Base-by-base conservation (phyloP, 140 eudicot genomes). In the Anethum foeniculum region DNA sequence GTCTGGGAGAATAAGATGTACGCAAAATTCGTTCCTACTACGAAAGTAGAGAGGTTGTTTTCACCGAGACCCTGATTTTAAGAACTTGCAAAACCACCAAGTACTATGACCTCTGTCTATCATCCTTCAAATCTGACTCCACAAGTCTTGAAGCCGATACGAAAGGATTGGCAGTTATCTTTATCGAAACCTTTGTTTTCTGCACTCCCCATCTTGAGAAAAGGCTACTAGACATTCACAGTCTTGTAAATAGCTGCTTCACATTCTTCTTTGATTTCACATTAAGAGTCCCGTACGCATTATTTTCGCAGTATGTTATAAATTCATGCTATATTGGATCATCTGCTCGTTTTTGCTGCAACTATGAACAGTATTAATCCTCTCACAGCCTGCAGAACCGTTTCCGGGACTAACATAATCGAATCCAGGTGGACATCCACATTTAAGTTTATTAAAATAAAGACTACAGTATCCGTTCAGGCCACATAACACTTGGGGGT, bases 11-110 rank as follows among this genome's bases (percentile, higher is more conserved):
- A 21, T 54, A 54, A 54, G 64, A 54, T 54, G 25, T 19, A 54
- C 1, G 64, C 64, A 54, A 54, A 54, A 54, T 19, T 21, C 5
- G 5, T 9, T 25, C 27, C 64, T 21, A 21, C 27, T 54, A n/a
- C 11, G 8, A 56, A 7, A 21, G 65, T 56, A 56, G 13, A 23
- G 28, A 56, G 13, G 5, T 2, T 56, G 65, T 56, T 56, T 56
- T 56, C 25, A 8, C 0, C 13, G 23, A 56, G 65, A 56, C 65
- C 65, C 64, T 12, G 7, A 19, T 0, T 6, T 54, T 13, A 16
- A 32, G 79, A 51, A 92, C 96, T 3, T 94, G 98, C 85, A 92
- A 90, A 79, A 84, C 79, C 90, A 92, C 98, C 49, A 87, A 89
- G 34, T 89, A 81, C 86, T 89, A 87, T 75, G 96, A 92, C 72